Base-by-base conservation (phyloP, 176 grass and related monocot species). In the Rhynchospora pubera region DNA sequence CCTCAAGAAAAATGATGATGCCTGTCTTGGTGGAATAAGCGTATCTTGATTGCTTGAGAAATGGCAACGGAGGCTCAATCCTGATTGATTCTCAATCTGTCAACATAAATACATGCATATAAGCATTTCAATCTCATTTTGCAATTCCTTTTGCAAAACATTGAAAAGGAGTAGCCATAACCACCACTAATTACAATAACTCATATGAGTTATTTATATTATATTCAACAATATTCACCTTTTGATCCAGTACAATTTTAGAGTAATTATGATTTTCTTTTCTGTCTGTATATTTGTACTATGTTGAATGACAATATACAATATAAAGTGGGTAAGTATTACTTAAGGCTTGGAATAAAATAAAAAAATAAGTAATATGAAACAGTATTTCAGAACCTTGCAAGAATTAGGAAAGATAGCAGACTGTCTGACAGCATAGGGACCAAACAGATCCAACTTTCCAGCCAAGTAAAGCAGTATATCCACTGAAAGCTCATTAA, bases 331-430 rank as follows among this genome's bases (percentile, higher is more conserved):
- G 21, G 21, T 28, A 74, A 21, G 19, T 5, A 16, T 58, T 58
- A 58, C 7, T 10, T 7, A 70, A 70, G 6, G 44, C 19, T 70
- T 22, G 14, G 46, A 73, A 55, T 66, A 58, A 3, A 69, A 66
- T 19, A 32, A 83, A 50, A 57, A 78, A 78, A 48, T 10, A 57
- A 62, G 24, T 15, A 24, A 47, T 61, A 45, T 9, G 14, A 45
- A 4, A 61, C 24, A 84, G 60, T 79, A 82, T 47, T 45, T 30
- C 71, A 75, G 82, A 87, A 94, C 93, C 93, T 95, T 90, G 90
- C 93, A 95, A 64, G 79, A 92, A 75, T 95, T 92, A 86, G 93
- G 90, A 90, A 95, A 92, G 78, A 92, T 89, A 71, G 88, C 81
- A 63, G 84, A 92, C 51, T 82, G 90, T 89, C 79, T 85, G 63